A percentile compares a stretch with the other conserved stretches of the same genome.
These are phyloP conservation scores for Leptographium wingfieldii DNA, from an alignment of 2,329 filamentous ascomycete species.

Conservation along the genomic window DNA sequence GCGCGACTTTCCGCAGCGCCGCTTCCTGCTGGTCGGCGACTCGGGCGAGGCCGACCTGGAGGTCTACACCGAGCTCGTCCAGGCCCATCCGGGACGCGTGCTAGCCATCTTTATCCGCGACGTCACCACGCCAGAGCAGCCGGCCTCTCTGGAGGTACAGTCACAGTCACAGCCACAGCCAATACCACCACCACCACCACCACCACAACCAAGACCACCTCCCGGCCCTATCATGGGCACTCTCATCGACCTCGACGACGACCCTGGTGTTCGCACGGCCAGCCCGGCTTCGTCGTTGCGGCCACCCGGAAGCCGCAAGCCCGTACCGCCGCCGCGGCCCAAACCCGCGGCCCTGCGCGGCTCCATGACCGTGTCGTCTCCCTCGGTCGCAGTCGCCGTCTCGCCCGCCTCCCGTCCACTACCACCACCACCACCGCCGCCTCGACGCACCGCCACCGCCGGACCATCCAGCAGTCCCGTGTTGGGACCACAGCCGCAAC, in stretches of 20 bases:
- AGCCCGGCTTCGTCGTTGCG: background rate
- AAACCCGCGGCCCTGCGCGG: conserved; percentile 43
- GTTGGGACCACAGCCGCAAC: conserved; percentile 20
- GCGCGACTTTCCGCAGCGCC: conserved; percentile 76
- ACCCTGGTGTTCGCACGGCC: conserved; percentile 19
- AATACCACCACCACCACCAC: conserved; percentile 3
- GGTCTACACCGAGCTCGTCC: conserved; percentile 86
- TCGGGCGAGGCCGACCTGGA: conserved; percentile 95
- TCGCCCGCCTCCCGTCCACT: background rate
- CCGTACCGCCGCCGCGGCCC: conserved; percentile 40
- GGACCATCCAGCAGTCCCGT: background rate
- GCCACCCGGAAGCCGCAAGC: conserved; percentile 14
- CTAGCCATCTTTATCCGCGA: conserved; percentile 88
- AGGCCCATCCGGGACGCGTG: conserved; percentile 72
- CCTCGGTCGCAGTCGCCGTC: background rate
- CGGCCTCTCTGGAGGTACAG: conserved; percentile 55
- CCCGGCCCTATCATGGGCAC: conserved; percentile 34
- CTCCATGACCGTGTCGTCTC: conserved; percentile 17
- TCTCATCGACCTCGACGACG: conserved; percentile 48
- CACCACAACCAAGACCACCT: too few species aligned
- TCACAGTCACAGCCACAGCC: conserved; percentile 7
- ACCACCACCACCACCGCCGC: background rate
- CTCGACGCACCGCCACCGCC: background rate
- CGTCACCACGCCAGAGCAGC: conserved; percentile 66
- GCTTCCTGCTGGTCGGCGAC: conserved; percentile 85